phyloP scores from a whole-genome alignment of 306 rosid genomes.

The Abrus precatorius region DNA sequence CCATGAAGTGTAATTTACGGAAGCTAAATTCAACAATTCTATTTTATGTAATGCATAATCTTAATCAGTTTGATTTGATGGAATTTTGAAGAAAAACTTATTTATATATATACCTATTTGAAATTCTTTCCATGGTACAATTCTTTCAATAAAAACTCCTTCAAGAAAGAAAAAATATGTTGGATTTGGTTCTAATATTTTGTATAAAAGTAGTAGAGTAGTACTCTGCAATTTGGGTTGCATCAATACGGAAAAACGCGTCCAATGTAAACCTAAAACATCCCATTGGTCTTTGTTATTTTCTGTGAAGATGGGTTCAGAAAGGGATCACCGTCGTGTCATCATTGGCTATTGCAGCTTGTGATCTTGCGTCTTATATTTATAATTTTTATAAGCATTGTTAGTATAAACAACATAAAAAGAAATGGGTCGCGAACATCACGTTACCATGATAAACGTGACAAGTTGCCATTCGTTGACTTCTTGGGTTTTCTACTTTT shows the following conservation, averaged over 20 bases:
- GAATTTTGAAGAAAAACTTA: not conserved
- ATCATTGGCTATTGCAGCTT: constrained; percentile 22
- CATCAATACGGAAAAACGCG: constrained; percentile 47
- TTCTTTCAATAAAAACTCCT: not conserved
- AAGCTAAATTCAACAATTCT: not conserved
- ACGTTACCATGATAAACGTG: constrained; percentile 18
- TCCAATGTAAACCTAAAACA: not conserved
- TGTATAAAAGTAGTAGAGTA: too few relatives aligned
- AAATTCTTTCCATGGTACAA: not conserved
- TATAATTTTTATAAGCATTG: not conserved
- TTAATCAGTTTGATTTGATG: not conserved
- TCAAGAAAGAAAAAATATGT: constrained; percentile 14
- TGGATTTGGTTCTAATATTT: constrained; percentile 29
- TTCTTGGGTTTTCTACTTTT: not conserved
- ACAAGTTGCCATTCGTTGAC: constrained; percentile 46
- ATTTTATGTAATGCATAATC: not conserved
- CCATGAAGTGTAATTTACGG: not conserved
- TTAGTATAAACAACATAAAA: not conserved
- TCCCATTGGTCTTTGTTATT: constrained; percentile 31
- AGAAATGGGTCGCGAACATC: constrained; percentile 35
- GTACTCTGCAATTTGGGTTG: too few relatives aligned
- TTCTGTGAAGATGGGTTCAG: constrained; percentile 15
- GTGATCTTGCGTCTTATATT: not conserved
- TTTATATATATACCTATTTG: not conserved
- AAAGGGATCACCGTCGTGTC: constrained; percentile 42